Base-by-base conservation (phyloP, 306 rosid species). In the Trifolium pratense region DNA sequence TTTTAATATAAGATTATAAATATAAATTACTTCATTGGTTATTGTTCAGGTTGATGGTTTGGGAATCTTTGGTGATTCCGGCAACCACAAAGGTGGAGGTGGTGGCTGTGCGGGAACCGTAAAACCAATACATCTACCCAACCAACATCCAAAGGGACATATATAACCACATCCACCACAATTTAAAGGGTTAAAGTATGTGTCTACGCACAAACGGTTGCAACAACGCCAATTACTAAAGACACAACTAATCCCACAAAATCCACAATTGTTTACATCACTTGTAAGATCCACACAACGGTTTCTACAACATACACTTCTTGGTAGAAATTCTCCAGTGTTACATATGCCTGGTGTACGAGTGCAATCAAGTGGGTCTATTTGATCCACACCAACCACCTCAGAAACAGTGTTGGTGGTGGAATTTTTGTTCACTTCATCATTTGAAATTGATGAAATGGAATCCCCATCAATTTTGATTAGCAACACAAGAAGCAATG, bases 81-180 rank as follows among this genome's bases (percentile, higher is more conserved):
- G 57, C 3, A 3, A 6, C 76, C 80, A 66, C 91, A 89, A 5
- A 20, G 7, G 39, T 3, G 40, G 71, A 3, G 42, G 34, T 8
- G 21, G 53, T 5, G 23, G 48, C 2, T 75, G 73, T 70, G 61
- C 5, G 68, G 70, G 67, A 74, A 2, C 29, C 3, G 0, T 3
- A 29, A 78, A 0, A 85, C 79, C n/a, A n/a, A n/a, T n/a, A 80
- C 97, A 89, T 73, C 75, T 18, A 3, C 97, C 97, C 14, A 52
- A 80, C 3, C 75, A 1, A 63, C 97, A 92, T 3, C 83, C 85
- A 55, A 76, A 0, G 10, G 86, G 81, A 66, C 97, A 89, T 13
- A 9, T 23, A 7, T 70, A 79, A 48, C 90, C 90, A 82, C 97
- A 92, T 17, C 26, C 61, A 7, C 97, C 96, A 53, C 96, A 92